A percentile compares a stretch with the other conserved stretches of the same genome.
phyloP scores from a whole-genome alignment of 2,329 filamentous ascomycete genomes.

The Escovopsis weberi region DNA sequence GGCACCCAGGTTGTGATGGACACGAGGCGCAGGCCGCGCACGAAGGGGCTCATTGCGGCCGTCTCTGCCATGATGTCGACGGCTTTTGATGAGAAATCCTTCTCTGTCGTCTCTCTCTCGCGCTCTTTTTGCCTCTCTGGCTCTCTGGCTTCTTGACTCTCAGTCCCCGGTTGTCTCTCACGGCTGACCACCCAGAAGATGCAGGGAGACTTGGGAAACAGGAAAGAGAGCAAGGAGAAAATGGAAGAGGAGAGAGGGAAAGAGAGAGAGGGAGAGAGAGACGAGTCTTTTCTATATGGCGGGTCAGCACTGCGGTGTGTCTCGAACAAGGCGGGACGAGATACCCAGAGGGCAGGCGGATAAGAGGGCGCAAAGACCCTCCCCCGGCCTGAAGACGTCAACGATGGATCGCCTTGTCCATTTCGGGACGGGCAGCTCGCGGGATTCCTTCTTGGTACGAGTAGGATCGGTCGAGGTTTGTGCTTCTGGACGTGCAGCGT shows the following conservation, averaged over 20 bases:
- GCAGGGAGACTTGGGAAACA: not conserved
- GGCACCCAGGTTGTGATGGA: slow-evolving; percentile 23
- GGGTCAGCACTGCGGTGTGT: too few species aligned
- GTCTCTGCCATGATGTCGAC: slow-evolving; percentile 1
- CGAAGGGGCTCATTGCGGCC: slow-evolving; percentile 2
- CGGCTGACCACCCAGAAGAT: too few species aligned
- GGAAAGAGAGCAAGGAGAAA: not conserved
- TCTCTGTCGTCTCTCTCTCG: not conserved
- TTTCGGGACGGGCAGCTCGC: too few species aligned
- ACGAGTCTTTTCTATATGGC: too few species aligned
- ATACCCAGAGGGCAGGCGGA: too few species aligned
- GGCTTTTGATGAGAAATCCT: not conserved
- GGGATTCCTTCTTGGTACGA: too few species aligned
- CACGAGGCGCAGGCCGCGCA: slow-evolving; percentile 19
- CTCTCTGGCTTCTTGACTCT: not conserved
- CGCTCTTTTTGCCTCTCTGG: not conserved
- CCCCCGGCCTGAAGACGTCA: too few species aligned
- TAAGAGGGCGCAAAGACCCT: too few species aligned
- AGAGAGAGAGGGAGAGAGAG: not conserved
- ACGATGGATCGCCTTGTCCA: too few species aligned
- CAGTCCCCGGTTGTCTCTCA: not conserved
- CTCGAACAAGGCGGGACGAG: too few species aligned
- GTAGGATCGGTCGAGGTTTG: too few species aligned
- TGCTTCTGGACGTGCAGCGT: too few species aligned
- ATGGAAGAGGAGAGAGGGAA: not conserved